Evolutionary conservation across 2,329 filamentous ascomycete species (phyloP).

Genomic region (Clonostachys solani): DNA sequence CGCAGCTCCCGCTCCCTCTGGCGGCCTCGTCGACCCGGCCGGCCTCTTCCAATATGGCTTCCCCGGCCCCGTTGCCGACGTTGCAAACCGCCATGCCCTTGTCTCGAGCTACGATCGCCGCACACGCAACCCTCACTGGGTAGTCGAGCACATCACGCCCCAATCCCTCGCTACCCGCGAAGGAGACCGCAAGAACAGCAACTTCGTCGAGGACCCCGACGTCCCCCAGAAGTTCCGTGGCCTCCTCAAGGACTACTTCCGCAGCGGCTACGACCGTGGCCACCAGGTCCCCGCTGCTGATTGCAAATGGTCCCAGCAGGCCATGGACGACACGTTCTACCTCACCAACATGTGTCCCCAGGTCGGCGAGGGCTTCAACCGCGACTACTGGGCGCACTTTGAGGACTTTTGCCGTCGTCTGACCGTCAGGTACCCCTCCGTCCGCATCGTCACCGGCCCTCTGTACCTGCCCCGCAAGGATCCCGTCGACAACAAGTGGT

Average conservation of each 20-base stretch:
- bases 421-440: slow-evolving; percentile 75
- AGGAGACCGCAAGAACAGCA: slow-evolving; percentile 79
- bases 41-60: slow-evolving; percentile 86
- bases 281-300: slow-evolving; percentile 97
- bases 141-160: slow-evolving; percentile 92
- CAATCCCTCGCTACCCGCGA: slow-evolving; percentile 70
- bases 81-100: slow-evolving; percentile 71
- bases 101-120: slow-evolving; percentile 88
- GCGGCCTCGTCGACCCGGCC: slow-evolving; percentile 62
- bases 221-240: slow-evolving; percentile 88
- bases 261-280: slow-evolving; percentile 90
- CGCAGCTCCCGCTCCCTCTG: slow-evolving; percentile 14
- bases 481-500: slow-evolving; percentile 84
- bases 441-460: slow-evolving; percentile 89
- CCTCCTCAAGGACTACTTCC: slow-evolving; percentile 88
- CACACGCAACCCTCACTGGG: slow-evolving; percentile 90
- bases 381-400: slow-evolving; percentile 98
- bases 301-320: slow-evolving; percentile 88
- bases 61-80: slow-evolving; percentile 82
- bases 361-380: slow-evolving; percentile 96
- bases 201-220: slow-evolving; percentile 74
- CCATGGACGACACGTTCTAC: slow-evolving; percentile 94
- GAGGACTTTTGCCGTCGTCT: slow-evolving; percentile 93
- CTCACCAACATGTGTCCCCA: slow-evolving; percentile 98
- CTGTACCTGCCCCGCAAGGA: slow-evolving; percentile 87